These are phyloP conservation scores for Mycena galericulata DNA, from an alignment of 768 basidiomycete species.

Conservation along the genomic window DNA sequence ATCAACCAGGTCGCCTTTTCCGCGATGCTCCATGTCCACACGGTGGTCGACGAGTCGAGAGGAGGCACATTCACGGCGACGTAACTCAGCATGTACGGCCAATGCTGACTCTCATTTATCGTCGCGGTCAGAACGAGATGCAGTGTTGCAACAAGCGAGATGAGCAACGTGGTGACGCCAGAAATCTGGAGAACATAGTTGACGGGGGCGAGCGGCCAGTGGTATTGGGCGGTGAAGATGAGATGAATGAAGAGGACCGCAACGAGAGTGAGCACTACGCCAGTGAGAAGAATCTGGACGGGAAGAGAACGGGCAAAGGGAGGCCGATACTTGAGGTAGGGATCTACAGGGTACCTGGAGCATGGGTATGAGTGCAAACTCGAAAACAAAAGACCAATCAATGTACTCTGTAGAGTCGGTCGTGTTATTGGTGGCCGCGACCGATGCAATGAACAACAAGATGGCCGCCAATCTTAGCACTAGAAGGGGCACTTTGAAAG, in stretches of 20 bases:
- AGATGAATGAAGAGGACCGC: constrained; percentile 91
- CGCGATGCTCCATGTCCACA: constrained; percentile 75
- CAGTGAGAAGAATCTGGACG: constrained; percentile 88
- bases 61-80: constrained; percentile 85
- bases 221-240: constrained; percentile 95
- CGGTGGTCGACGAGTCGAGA: constrained; percentile 44
- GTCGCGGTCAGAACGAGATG: constrained; percentile 76
- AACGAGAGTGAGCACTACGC: constrained; percentile 87
- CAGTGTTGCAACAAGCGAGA: constrained; percentile 82
- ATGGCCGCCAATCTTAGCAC: constrained; percentile 20
- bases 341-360: constrained; percentile 62
- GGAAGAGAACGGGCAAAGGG: constrained; percentile 90
- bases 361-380: not conserved
- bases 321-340: constrained; percentile 83
- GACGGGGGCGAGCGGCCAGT: constrained; percentile 92
- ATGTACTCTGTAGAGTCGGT: constrained; percentile 11
- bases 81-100: constrained; percentile 98
- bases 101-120: constrained; percentile 71
- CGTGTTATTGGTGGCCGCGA: constrained; percentile 7
- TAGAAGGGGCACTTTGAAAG: constrained; percentile 23
- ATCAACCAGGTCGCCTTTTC: constrained; percentile 85
- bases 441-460: constrained; percentile 16
- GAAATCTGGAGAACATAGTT: constrained; percentile 93
- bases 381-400: not conserved
- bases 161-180: constrained; percentile 83